Conservation (phyloP, 2,329 filamentous ascomycete species). For the Colletotrichum sp. region DNA sequence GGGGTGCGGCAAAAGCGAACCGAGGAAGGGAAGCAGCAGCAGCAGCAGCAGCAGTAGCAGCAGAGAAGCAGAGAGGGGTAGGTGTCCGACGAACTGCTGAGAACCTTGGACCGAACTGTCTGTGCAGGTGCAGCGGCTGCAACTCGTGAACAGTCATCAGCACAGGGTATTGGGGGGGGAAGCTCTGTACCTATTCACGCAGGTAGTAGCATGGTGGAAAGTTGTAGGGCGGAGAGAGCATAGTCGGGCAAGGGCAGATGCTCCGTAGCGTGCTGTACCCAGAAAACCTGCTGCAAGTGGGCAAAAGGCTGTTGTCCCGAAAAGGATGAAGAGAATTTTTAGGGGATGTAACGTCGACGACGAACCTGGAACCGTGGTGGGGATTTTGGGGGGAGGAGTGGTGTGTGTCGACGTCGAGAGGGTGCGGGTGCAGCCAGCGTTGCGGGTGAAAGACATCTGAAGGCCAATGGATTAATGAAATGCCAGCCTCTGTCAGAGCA, state of each 20-base stretch:
- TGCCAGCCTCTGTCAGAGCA: neutral
- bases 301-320: constrained; percentile 2
- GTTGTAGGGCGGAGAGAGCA: neutral
- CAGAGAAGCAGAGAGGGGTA: neutral
- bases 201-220: neutral
- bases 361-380: constrained; percentile 21
- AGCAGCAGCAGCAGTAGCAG: neutral
- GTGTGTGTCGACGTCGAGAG: neutral
- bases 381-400: neutral
- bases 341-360: constrained; percentile 22
- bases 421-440: neutral
- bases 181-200: neutral
- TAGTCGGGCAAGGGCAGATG: neutral
- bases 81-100: neutral
- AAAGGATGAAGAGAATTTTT: constrained; percentile 11
- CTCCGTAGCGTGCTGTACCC: neutral
- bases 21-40: neutral
- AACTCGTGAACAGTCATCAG: neutral
- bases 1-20: neutral
- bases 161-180: neutral
- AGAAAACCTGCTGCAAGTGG: neutral
- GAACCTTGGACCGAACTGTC: neutral
- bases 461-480: neutral
- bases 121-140: neutral
- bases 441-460: neutral